Conservation (phyloP, 1,284 basidiomycete species). For the Cystobasidiaceae sp. region DNA sequence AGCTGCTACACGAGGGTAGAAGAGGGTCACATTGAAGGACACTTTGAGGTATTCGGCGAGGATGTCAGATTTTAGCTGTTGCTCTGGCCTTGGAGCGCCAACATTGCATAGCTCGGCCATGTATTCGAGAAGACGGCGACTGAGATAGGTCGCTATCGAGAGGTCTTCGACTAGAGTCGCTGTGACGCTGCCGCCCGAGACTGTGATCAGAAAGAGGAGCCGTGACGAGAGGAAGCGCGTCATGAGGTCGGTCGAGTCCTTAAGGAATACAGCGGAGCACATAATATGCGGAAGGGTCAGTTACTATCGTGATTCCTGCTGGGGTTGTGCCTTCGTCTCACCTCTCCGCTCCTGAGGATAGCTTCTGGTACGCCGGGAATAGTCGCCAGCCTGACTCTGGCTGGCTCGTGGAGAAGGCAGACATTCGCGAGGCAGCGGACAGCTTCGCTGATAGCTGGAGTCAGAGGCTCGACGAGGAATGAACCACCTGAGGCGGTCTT, state of each 20-base stretch:
- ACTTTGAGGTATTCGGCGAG: constrained; percentile 29
- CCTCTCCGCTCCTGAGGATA: constrained; percentile 9
- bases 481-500: background rate
- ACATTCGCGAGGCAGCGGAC: constrained; percentile 28
- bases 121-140: background rate
- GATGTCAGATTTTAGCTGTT: background rate
- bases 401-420: constrained; percentile 25
- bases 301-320: too few relatives aligned
- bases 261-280: background rate
- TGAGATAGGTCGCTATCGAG: background rate
- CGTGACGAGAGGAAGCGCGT: constrained; percentile 25
- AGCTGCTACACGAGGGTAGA: constrained; percentile 19
- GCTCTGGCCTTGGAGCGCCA: background rate
- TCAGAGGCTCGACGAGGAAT: background rate
- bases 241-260: constrained; percentile 2
- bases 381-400: constrained; percentile 3
- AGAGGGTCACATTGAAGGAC: constrained; percentile 27
- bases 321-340: too few relatives aligned
- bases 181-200: constrained; percentile 13
- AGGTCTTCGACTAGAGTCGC: constrained; percentile 18
- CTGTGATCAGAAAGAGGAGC: constrained; percentile 22
- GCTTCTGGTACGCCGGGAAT: background rate
- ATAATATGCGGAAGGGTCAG: too few relatives aligned
- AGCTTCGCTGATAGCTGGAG: constrained; percentile 5
- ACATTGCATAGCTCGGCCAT: background rate